Conservation (phyloP, 2,329 filamentous ascomycete genomes). For the Aspergillus caelatus region DNA sequence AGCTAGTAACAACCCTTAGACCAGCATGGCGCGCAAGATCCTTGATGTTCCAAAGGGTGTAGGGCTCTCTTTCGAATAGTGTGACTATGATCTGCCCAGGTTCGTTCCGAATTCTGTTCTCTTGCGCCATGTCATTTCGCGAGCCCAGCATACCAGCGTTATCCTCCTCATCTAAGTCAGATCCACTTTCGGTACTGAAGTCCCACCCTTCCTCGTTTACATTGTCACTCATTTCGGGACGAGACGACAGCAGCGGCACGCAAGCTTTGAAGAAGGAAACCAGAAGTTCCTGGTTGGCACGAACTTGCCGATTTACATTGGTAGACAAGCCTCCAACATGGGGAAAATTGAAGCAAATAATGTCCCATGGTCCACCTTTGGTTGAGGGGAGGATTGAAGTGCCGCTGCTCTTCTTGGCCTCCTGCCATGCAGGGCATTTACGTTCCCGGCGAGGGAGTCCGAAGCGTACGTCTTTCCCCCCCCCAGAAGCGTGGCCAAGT, state of each 20-base stretch:
- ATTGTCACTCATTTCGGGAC: slow-evolving; percentile 25
- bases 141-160: slow-evolving; percentile 13
- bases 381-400: slow-evolving; percentile 4
- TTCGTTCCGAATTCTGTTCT: slow-evolving; percentile 26
- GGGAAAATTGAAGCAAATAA: slow-evolving; percentile 94
- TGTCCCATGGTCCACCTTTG: slow-evolving; percentile 62
- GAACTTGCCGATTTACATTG: slow-evolving; percentile 91
- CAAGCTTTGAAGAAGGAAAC: slow-evolving; percentile 53
- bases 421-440: slow-evolving; percentile 34
- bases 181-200: slow-evolving; percentile 22
- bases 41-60: slow-evolving; percentile 91
- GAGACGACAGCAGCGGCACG: slow-evolving; percentile 42
- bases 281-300: slow-evolving; percentile 74
- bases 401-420: slow-evolving; percentile 10
- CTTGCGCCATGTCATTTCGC: slow-evolving; percentile 3
- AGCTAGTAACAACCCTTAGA: slow-evolving; percentile 50
- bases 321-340: slow-evolving; percentile 91
- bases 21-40: slow-evolving; percentile 76
- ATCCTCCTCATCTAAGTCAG: slow-evolving; percentile 22
- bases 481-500: slow-evolving; percentile 38
- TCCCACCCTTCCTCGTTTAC: slow-evolving; percentile 30
- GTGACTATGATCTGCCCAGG: slow-evolving; percentile 73
- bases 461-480: slow-evolving; percentile 49
- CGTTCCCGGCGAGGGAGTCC: slow-evolving; percentile 36
- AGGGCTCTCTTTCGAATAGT: slow-evolving; percentile 90